A percentile compares a stretch with the other conserved stretches of the same genome.
These are phyloP conservation scores for Plasmodium relictum DNA, from an alignment of 169 alveolate genomes.

Conservation along the genomic window DNA sequence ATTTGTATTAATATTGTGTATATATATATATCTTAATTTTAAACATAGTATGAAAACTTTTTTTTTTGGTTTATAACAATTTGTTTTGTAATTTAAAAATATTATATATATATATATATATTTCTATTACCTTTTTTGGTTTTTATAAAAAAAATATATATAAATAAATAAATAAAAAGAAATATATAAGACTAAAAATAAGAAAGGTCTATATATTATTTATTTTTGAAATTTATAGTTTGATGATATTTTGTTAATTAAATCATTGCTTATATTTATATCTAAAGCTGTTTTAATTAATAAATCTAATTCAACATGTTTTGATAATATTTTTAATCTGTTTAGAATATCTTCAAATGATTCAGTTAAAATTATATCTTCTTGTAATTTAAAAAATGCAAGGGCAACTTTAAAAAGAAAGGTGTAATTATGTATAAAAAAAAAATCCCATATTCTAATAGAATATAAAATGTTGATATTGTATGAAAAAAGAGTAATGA, in stretches of 20 bases:
- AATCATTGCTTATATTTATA: constrained; percentile 8
- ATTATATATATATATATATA: no score
- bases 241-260: constrained; percentile 10
- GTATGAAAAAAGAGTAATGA: constrained; percentile 93
- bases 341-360: constrained; percentile 44
- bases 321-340: constrained; percentile 39
- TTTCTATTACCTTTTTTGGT: no score
- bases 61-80: no score
- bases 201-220: no score
- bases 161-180: neutral
- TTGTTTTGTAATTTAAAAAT: no score
- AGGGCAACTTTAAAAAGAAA: constrained; percentile 25
- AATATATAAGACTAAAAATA: neutral
- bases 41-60: no score
- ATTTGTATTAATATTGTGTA: neutral
- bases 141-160: neutral
- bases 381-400: constrained; percentile 45
- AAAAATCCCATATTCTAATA: constrained; percentile 43
- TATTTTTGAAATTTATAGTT: constrained; percentile 2
- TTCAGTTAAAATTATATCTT: constrained; percentile 24
- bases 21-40: no score
- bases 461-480: constrained; percentile 71
- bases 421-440: neutral
- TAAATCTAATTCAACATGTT: constrained; percentile 20
- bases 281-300: constrained; percentile 33